Evolutionary conservation across 1,284 basidiomycete species (phyloP), one percentile per base, ranked within the genome.

Genomic region (Cryptococcus jaspeensis): DNA sequence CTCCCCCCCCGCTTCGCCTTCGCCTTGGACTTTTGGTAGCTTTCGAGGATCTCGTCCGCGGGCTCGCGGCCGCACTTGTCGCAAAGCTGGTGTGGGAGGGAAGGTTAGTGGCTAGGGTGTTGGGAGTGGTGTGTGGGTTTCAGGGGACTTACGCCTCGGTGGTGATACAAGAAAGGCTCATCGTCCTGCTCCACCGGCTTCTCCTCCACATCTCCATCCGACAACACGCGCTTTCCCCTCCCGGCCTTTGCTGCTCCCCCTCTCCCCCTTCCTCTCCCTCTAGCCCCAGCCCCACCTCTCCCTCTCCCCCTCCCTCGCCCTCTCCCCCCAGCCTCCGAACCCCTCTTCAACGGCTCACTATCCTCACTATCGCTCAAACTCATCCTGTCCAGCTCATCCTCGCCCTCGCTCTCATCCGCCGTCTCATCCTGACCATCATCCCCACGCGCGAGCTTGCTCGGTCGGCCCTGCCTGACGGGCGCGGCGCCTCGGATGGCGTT

Each of bases 61-160:
- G 73, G 73, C 3, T 52, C 64, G 3, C 59, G 48, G 16, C 43
- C 41, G 52, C 75, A 76, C 52, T 65, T 71, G 45, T 76, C 73
- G 61, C 74, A 76, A 36, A 60, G 60, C 69, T 70, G 18, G 28
- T 9, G 28, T 4, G 28, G 28, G 28, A 9, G 28, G 28, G 28
- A n/a, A n/a, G n/a, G n/a, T n/a, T n/a, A n/a, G n/a, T n/a, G n/a
- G n/a, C n/a, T n/a, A n/a, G n/a, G n/a, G n/a, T n/a, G n/a, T n/a
- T n/a, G n/a, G n/a, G n/a, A n/a, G n/a, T n/a, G n/a, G n/a, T n/a
- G n/a, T n/a, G n/a, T n/a, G n/a, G n/a, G n/a, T n/a, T n/a, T n/a
- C n/a, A n/a, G n/a, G n/a, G n/a, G 28, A 32, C 28, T 32, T 9
- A 32, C 28, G 28, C 28, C 9, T 4, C 28, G 28, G 28, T 32